Percentiles rank a stretch among this genome's conserved stretches.
These are phyloP conservation scores for Aspergillus alliaceus DNA, from an alignment of 2,329 filamentous ascomycete species.

Conservation along the genomic window DNA sequence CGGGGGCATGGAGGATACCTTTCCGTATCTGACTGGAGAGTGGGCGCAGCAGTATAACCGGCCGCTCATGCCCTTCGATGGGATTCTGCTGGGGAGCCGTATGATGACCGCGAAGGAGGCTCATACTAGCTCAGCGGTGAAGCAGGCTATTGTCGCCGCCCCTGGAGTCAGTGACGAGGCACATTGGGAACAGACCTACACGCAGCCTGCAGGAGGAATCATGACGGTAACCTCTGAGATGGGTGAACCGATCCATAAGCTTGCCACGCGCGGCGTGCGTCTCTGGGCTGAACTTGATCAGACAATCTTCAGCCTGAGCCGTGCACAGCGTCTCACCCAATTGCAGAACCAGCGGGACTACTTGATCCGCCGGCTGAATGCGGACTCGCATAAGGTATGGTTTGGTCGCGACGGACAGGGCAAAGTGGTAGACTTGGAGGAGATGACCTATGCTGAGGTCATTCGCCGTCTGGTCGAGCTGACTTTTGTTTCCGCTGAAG, in stretches of 20 bases:
- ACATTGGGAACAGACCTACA: slow-evolving; percentile 96
- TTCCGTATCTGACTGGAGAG: slow-evolving; percentile 82
- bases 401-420: slow-evolving; percentile 83
- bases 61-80: slow-evolving; percentile 90
- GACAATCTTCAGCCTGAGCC: slow-evolving; percentile 95
- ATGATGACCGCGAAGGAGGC: slow-evolving; percentile 95
- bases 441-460: slow-evolving; percentile 93
- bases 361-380: slow-evolving; percentile 94
- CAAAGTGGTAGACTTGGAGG: slow-evolving; percentile 81
- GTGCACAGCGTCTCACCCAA: slow-evolving; percentile 85
- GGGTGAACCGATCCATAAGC: slow-evolving; percentile 99
- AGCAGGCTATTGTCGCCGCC: slow-evolving; percentile 86
- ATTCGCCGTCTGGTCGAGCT: slow-evolving; percentile 83
- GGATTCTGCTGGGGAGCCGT: slow-evolving; percentile 84
- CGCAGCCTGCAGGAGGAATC: slow-evolving; percentile 84
- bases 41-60: slow-evolving; percentile 88
- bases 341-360: slow-evolving; percentile 84
- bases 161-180: slow-evolving; percentile 74
- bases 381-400: slow-evolving; percentile 96
- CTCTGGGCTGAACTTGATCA: slow-evolving; percentile 99
- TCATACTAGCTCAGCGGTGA: slow-evolving; percentile 82
- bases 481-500: slow-evolving; percentile 87
- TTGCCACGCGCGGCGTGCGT: slow-evolving; percentile 89
- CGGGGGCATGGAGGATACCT: slow-evolving; percentile 84
- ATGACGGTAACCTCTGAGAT: slow-evolving; percentile 98